phyloP scores from a whole-genome alignment of 1,284 basidiomycete species.

The Exobasidium cylindrosporum region DNA sequence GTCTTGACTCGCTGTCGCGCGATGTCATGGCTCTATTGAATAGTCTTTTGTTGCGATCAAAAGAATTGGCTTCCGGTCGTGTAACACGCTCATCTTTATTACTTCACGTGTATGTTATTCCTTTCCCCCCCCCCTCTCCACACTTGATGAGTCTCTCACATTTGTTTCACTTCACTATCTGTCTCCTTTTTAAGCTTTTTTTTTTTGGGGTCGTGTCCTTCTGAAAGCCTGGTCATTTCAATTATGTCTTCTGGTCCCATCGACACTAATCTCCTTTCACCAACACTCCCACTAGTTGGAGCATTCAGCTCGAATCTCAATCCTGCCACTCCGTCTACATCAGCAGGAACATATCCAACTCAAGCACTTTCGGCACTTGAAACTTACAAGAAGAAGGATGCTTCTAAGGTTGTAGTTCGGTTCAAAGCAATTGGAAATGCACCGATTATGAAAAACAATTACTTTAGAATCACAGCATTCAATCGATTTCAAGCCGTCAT shows the following conservation, averaged over 20 bases:
- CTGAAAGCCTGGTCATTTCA: too few species aligned
- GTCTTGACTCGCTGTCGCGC: not conserved
- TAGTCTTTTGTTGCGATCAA: too few species aligned
- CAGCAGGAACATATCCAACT: not conserved
- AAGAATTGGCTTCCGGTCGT: not conserved
- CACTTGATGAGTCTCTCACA: too few species aligned
- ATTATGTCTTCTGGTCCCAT: not conserved
- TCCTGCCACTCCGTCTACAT: not conserved
- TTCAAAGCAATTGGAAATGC: slow-evolving; percentile 99
- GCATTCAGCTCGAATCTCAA: too few species aligned
- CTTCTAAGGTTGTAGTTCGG: slow-evolving; percentile 77
- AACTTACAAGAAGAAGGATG: slow-evolving; percentile 47
- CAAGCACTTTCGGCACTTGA: slow-evolving; percentile 36
- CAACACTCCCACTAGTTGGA: not conserved
- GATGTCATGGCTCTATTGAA: too few species aligned
- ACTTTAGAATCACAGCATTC: slow-evolving; percentile 93
- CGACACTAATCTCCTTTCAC: not conserved
- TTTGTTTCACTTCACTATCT: too few species aligned
- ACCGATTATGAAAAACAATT: slow-evolving; percentile 92
- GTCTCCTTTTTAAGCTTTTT: too few species aligned
- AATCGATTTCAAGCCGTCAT: slow-evolving; percentile 95
- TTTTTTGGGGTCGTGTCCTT: too few species aligned
- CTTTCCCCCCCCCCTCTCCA: too few species aligned
- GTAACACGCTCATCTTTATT: not conserved
- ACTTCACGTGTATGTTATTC: too few species aligned